A percentile compares a stretch with the other conserved stretches of the same genome.
Evolutionary conservation across 1,139 yeast genomes (phyloP).

Genomic region (Barnettozyma hawaiiensis): DNA sequence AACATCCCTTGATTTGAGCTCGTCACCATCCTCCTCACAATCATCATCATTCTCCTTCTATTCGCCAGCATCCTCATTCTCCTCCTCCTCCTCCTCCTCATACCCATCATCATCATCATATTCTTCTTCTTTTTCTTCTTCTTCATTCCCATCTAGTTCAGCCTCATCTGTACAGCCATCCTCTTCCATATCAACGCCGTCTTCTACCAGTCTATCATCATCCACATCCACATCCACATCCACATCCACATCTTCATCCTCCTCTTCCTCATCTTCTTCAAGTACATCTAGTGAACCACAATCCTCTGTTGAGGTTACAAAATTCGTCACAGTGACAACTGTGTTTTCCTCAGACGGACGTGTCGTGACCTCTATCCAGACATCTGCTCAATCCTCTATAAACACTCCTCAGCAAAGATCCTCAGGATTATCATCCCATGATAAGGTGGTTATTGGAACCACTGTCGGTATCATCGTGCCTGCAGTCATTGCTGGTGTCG

Average conservation of each 20-base stretch:
- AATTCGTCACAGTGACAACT: slow-evolving; percentile 19
- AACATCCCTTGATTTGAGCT: slow-evolving; percentile 8
- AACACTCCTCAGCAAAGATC: background rate
- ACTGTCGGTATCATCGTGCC: slow-evolving; percentile 26
- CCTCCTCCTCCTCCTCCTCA: slow-evolving; percentile 11
- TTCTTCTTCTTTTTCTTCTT: slow-evolving; percentile 5
- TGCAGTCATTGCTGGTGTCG: slow-evolving; percentile 11
- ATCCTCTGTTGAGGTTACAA: slow-evolving; percentile 13
- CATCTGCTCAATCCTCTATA: slow-evolving; percentile 12
- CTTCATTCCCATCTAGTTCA: background rate
- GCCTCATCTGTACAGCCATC: background rate
- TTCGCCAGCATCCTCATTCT: slow-evolving; percentile 7
- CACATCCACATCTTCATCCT: background rate
- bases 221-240: slow-evolving; percentile 3
- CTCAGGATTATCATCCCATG: slow-evolving; percentile 17
- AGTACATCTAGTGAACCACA: slow-evolving; percentile 1
- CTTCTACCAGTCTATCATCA: background rate
- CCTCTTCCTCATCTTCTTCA: slow-evolving; percentile 8
- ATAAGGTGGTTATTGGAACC: slow-evolving; percentile 24
- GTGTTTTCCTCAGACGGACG: slow-evolving; percentile 21
- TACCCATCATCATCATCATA: slow-evolving; percentile 14
- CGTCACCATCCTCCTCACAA: slow-evolving; percentile 15
- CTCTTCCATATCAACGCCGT: slow-evolving; percentile 1
- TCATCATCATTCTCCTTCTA: slow-evolving; percentile 10
- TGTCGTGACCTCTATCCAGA: slow-evolving; percentile 13